Evolutionary conservation across 177 flowering plant genomes (phyloP), one percentile per base, ranked within the genome.

Genomic region (Vitis hybrid): DNA sequence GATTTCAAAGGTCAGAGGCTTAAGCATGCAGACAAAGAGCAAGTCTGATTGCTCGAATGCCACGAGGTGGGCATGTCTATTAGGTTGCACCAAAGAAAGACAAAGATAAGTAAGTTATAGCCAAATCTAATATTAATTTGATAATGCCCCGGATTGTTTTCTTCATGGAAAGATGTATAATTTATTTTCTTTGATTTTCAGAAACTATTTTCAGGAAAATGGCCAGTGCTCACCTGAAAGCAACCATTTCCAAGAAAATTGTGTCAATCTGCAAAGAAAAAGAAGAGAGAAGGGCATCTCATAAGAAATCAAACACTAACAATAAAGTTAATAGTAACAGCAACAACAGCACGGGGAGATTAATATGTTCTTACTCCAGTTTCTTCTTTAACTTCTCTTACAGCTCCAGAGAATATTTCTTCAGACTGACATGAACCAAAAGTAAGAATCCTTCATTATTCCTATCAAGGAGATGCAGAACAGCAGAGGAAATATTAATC

Each of bases 381-480:
- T 82, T 91, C 93, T 75, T 91, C 96, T 72, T 86, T 86, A 40
- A 89, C 90, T 84, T 89, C 96, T 82, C 96, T 79, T 58, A 84
- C 75, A 16, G 77, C 96, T 64, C 90, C 96, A 15, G 83, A 60
- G 67, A 83, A 91, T 13, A 89, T 67, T 66, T 89, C 93, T 76
- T 91, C 96, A 40, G 90, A 89, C 96, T 89, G 85, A 69, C 16
- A 66, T 18, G n/a, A 24, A 65, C n/a, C n/a, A 73, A 69, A 55
- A 63, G 13, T 19, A 35, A 71, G 55, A 55, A 27, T 2, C 49
- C 3, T n/a, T 51, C 1, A 35, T 15, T 62, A 40, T n/a, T 62
- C 11, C 24, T 30, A 4, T 40, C 12, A 18, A 40, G 32, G 18
- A 13, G n/a, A 30, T 30, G 4, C 32, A 30, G 10, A 40, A 8